Conservation (phyloP, 1,284 basidiomycete genomes). For the Boletus coffeatus region DNA sequence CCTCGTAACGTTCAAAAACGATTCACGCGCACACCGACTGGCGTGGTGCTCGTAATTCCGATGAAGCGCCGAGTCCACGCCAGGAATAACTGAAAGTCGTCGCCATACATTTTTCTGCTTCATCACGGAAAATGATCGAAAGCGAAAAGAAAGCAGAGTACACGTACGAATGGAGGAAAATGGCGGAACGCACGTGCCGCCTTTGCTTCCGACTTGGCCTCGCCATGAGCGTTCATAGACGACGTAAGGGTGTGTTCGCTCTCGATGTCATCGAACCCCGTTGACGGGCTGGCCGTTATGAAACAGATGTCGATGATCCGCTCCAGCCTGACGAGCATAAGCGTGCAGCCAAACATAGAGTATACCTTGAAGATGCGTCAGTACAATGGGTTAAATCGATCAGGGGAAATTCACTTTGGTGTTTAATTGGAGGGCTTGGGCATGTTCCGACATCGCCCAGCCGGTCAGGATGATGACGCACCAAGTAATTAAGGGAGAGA, state of each 20-base stretch:
- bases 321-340: conserved; percentile 81
- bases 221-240: conserved; percentile 12
- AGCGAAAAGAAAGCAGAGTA: neutral
- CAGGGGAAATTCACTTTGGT: conserved; percentile 50
- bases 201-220: conserved; percentile 27
- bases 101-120: conserved; percentile 1
- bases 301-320: conserved; percentile 90
- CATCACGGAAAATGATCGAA: neutral
- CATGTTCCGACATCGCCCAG: conserved; percentile 93
- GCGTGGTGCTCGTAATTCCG: conserved; percentile 67
- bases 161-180: conserved; percentile 78
- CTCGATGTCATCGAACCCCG: conserved; percentile 36
- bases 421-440: conserved; percentile 80
- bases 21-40: conserved; percentile 62
- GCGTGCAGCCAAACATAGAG: conserved; percentile 75
- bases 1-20: conserved; percentile 50
- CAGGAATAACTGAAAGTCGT: conserved; percentile 49
- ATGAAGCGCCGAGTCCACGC: conserved; percentile 32
- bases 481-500: conserved; percentile 77
- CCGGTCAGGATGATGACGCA: conserved; percentile 68
- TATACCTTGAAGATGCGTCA: conserved; percentile 56
- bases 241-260: conserved; percentile 62
- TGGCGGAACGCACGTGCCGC: conserved; percentile 72
- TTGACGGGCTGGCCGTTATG: conserved; percentile 38
- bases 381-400: neutral